Base-by-base conservation (phyloP, 2,329 filamentous ascomycete genomes). In the Thelonectria olida region DNA sequence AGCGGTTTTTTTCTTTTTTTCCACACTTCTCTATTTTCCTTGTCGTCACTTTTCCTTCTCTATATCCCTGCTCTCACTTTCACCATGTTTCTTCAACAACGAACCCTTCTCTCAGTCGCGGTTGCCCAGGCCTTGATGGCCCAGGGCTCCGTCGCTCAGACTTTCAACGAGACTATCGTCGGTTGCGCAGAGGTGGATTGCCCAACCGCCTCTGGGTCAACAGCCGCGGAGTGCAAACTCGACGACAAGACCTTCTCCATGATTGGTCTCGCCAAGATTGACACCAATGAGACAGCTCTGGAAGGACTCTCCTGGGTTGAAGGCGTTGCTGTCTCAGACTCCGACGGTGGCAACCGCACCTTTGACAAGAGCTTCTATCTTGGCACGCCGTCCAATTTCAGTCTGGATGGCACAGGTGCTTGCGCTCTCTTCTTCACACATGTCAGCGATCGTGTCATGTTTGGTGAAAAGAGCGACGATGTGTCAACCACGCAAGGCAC, bases 391-490 rank as follows among this genome's bases (percentile, higher is more conserved):
- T 28, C 55, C 2, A 36, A 23, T n/a, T n/a, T 50, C 1, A 39
- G 44, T 34, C 20, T 58, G 28, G 19, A 49, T 2, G 45, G 44
- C 5, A 19, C 47, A 12, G 38, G 50, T 1, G 52, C 56, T 8
- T 65, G 62, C 2, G 62, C 63, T 4, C 22, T 65, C 4, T 63
- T 63, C 44, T 63, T 63, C 41, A 44, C n/a, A 7, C 22, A 47
- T 7, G 38, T 17, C 2, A 62, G 54, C 39, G n/a, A 44, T 7
- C 28, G 10, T 1, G 41, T 59, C 12, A 19, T 13, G 15, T 62
- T 59, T 25, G 31, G 22, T 7, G 44, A 53, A 7, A 34, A 27
- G 1, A 23, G 45, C 3, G 19, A n/a, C 34, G 15, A 34, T 15
- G 42, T 13, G 12, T 22, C 41, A 4, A 41, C 25, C 7, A 22